phyloP scores from a whole-genome alignment of 140 eudicot genomes.

The Bidens hawaiensis region DNA sequence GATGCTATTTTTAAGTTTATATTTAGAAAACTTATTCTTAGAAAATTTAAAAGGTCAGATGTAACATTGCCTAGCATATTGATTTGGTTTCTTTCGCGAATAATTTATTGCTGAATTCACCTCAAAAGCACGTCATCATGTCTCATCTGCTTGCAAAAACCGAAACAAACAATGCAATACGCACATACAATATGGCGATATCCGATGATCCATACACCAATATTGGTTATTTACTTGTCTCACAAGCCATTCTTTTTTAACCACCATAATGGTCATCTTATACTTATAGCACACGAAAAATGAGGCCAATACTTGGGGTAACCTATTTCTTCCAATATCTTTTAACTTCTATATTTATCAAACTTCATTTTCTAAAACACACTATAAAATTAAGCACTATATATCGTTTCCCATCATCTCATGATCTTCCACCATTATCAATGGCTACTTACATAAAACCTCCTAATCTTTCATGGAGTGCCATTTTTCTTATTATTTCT shows the following conservation, averaged over 20 bases:
- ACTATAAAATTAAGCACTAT: constrained; percentile 23
- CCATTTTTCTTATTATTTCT: constrained; percentile 1
- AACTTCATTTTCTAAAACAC: constrained; percentile 9
- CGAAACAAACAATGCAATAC: no score
- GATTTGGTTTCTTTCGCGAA: no score
- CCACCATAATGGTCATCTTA: constrained; percentile 5
- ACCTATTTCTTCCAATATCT: constrained; percentile 4
- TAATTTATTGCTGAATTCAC: no score
- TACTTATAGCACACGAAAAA: constrained; percentile 24
- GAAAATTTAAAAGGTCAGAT: no score
- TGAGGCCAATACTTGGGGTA: constrained; percentile 13
- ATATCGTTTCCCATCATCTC: constrained; percentile 6
- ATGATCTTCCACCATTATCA: background rate
- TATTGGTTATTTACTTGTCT: background rate
- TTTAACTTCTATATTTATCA: constrained; percentile 29
- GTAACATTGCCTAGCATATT: no score
- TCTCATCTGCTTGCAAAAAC: no score
- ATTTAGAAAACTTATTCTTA: no score
- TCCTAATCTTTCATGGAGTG: constrained; percentile 6
- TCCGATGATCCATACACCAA: no score
- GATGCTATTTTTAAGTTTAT: no score
- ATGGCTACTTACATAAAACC: constrained; percentile 28
- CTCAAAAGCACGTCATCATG: no score
- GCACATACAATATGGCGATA: no score
- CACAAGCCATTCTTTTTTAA: background rate